Base-by-base conservation (phyloP, 352 stramenopile species). In the Aphanomyces invadans region DNA sequence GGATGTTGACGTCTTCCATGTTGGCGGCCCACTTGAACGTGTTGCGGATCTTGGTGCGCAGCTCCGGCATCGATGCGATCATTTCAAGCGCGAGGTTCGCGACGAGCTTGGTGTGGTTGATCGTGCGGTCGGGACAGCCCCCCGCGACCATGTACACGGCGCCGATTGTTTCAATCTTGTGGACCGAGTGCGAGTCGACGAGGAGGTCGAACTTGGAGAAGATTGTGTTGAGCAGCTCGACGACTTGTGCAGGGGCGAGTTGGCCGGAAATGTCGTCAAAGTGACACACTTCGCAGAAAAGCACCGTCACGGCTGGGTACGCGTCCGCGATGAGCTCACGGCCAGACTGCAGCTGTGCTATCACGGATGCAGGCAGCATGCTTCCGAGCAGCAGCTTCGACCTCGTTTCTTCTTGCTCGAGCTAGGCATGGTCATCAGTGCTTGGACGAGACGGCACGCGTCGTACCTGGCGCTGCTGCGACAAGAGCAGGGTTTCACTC, bases 151-250 rank as follows among this genome's bases (percentile, higher is more conserved):
- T 93, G 72, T 96, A 96, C 0, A 93, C 86, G 7, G 88, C 81
- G 21, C 85, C 88, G n/a, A 96, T 90, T 12, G 88, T 96, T 65
- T 96, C 87, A 3, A 96, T 85, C 69, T 96, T 96, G 74, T 96
- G 87, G 7, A 96, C 86, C n/a, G 83, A 73, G 60, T 93, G 85
- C 4, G 90, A 78, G 33, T 95, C 85, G 23, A 92, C 79, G 15
- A 95, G 75, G 54, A 90, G 84, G 73, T 95, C 88, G 44, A 96
- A 95, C 68, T 92, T 88, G 74, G 88, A 93, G 62, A 92, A 96
- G 23, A 95, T 71, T 39, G 88, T 90, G 63, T 96, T 93, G 59
- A 95, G 79, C 55, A 95, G 71, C 61, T 93, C 86, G 12, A 96
- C 83, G 26, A 96, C 83, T 62, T 95, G 80, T 60, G 92, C 81